A percentile compares a stretch with the other conserved stretches of the same genome.
These are phyloP conservation scores for Diddensiella santjacobensis DNA, from an alignment of 805 yeast genomes.

Conservation along the genomic window DNA sequence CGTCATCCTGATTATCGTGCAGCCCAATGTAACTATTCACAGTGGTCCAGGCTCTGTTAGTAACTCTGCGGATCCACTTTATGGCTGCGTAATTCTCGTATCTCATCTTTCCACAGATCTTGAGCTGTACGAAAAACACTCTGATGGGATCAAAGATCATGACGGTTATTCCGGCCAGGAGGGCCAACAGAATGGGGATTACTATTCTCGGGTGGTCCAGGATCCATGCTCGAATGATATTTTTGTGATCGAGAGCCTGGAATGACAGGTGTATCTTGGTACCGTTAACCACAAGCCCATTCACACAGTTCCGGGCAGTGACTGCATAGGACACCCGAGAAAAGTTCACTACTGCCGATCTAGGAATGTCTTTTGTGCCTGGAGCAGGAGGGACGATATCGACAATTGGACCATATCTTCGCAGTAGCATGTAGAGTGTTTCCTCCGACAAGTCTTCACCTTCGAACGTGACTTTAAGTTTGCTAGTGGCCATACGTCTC, in stretches of 20 bases:
- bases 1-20: constrained; percentile 27
- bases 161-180: constrained; percentile 78
- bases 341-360: constrained; percentile 55
- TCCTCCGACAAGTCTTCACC: constrained; percentile 79
- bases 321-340: constrained; percentile 62
- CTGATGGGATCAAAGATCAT: constrained; percentile 90
- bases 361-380: constrained; percentile 44
- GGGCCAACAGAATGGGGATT: constrained; percentile 73
- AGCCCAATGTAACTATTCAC: constrained; percentile 37
- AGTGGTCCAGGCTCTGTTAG: constrained; percentile 34
- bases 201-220: constrained; percentile 77
- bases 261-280: constrained; percentile 74
- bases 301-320: constrained; percentile 84
- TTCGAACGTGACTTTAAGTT: constrained; percentile 64
- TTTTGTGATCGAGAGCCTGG: constrained; percentile 49
- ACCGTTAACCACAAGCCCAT: constrained; percentile 60
- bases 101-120: constrained; percentile 40
- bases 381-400: constrained; percentile 61
- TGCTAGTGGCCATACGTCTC: constrained; percentile 65
- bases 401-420: constrained; percentile 80
- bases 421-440: constrained; percentile 69
- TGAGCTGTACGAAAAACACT: constrained; percentile 68
- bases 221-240: constrained; percentile 51
- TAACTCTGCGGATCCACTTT: constrained; percentile 3
- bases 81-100: constrained; percentile 10